Evolutionary conservation across 371 early-diverging fungal genomes (phyloP), one percentile per base, ranked within the genome.

Genomic region (Apophysomyces ossiformis): DNA sequence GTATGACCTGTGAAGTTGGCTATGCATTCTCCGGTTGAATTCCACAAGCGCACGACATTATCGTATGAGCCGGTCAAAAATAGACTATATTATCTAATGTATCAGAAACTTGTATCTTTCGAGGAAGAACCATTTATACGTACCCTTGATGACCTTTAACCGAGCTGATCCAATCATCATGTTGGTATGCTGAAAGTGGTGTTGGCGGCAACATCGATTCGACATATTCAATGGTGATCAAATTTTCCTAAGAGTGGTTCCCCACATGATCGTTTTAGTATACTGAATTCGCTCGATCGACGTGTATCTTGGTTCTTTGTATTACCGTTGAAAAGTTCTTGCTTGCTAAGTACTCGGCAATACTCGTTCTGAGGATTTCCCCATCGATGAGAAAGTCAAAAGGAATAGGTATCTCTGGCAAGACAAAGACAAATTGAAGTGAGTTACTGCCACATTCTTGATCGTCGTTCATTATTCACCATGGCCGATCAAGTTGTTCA

Each of bases 331-430:
- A 97, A 58, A 94, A 73, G 15, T 76, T 79, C 35, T 87, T 72
- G 18, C 76, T 76, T 63, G 87, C 82, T 58, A 97, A 77, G 73
- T 95, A 95, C 57, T 86, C 83, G 11, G 83, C 77, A 64, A 98
- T 73, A 57, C 90, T 92, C 4, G 87, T 87, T 72, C 91, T 82
- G 61, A 98, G 84, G 66, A 96, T 89, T 78, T 93, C 87, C 15
- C 93, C 95, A 60, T 95, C 92, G 36, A 95, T 87, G 66, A 98
- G 81, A 71, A 98, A 97, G 68, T 96, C 95, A 74, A 97, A 97
- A 13, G 96, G 94, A 18, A 92, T 76, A 5, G 92, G 93, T 61
- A 73, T 88, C 18, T 92, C 93, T 92, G 75, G 44, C 66, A n/a
- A 44, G 38, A 54, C 15, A 13, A 57, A 38, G n/a, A 7, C 46